These are phyloP conservation scores for Nicotiana tabacum DNA, from an alignment of 257 asterid species.

Conservation along the genomic window DNA sequence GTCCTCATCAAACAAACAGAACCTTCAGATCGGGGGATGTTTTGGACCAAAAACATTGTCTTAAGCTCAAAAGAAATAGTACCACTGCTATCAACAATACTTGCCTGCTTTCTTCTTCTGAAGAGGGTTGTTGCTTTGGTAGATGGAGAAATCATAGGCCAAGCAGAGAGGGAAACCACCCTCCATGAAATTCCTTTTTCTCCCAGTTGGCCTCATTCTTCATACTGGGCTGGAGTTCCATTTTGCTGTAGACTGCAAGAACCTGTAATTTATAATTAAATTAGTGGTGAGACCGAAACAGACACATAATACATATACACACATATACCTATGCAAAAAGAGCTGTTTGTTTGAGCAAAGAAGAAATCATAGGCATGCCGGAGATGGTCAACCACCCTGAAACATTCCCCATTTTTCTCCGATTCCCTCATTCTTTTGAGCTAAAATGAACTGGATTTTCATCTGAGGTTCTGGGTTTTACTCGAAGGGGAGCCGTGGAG, in stretches of 20 bases:
- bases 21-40: not conserved
- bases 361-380: not conserved
- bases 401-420: not conserved
- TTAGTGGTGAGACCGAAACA: too few species aligned
- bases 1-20: not conserved
- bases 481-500: too few species aligned
- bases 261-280: not conserved
- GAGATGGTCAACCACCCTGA: not conserved
- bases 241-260: not conserved
- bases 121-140: not conserved
- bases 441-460: not conserved
- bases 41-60: too few species aligned
- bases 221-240: not conserved
- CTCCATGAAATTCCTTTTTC: not conserved
- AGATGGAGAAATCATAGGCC: not conserved
- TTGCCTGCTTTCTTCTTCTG: not conserved
- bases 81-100: not conserved
- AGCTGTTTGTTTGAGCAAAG: not conserved
- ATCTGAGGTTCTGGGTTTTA: too few species aligned
- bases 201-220: not conserved
- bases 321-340: too few species aligned
- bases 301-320: too few species aligned
- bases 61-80: not conserved
- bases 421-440: not conserved
- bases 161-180: constrained; percentile 4